Evolutionary conservation across 805 yeast genomes (phyloP).

Genomic region (Saccharomycopsis selenospora): DNA sequence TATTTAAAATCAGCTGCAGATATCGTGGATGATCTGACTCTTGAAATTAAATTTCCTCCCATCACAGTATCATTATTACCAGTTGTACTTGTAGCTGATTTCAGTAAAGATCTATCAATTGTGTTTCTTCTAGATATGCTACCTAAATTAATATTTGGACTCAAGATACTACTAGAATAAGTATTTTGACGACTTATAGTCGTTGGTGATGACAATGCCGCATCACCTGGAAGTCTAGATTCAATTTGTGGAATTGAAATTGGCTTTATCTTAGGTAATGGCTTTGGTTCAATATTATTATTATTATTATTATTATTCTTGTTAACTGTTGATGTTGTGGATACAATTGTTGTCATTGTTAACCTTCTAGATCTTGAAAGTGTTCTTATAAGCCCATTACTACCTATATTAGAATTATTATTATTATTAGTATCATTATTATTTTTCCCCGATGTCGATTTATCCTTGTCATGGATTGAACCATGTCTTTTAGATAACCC

Average conservation of each 20-base stretch:
- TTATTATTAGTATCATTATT: too few relatives aligned
- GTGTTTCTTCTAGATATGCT: slow-evolving; percentile 1
- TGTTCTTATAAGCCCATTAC: too few relatives aligned
- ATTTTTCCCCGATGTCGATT: too few relatives aligned
- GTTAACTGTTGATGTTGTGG: neutral
- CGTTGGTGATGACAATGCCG: neutral
- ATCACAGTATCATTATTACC: too few relatives aligned
- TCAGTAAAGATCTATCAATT: neutral
- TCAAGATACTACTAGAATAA: neutral
- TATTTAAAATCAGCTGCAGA: neutral
- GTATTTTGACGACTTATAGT: neutral
- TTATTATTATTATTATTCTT: too few relatives aligned
- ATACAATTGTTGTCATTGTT: too few relatives aligned
- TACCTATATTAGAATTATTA: too few relatives aligned
- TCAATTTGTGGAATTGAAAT: neutral
- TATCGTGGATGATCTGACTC: neutral
- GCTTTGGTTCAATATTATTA: slow-evolving; percentile 6
- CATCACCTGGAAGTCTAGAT: neutral
- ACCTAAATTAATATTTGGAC: neutral
- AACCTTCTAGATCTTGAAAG: too few relatives aligned
- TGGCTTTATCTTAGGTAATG: slow-evolving; percentile 12
- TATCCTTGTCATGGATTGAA: neutral
- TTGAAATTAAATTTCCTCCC: too few relatives aligned
- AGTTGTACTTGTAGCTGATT: neutral
- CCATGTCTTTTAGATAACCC: neutral